Base-by-base conservation (phyloP, 2,329 filamentous ascomycete genomes). In the Phialophora tarda region DNA sequence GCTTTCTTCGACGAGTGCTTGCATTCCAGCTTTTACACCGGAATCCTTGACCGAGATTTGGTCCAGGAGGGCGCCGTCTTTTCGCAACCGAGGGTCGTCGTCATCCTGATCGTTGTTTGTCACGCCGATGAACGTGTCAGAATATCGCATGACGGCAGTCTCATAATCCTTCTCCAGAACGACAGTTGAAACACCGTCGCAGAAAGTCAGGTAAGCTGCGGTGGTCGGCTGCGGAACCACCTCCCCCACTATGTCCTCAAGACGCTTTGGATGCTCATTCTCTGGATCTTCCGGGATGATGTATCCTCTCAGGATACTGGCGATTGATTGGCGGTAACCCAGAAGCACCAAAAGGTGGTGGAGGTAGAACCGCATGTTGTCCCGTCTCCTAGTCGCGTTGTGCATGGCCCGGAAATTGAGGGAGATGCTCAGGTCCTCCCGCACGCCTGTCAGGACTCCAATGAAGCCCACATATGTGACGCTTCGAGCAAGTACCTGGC, bases 131-230 rank as follows among this genome's bases (percentile, higher is more conserved):
- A 89, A 88, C 1, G 80, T 77, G 0, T 74, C 74, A 2, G 81
- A 82, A 1, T 77, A 77, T n/a, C 80, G 78, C 5, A 83, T 71
- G 0, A 77, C 77, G 2, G 83, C 84, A 0, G 74, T 80, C 2
- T 71, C 56, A 62, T 82, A 79, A 70, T 88, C 86, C 71, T 88
- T 88, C 69, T 88, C 85, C 55, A 89, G 77, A 0, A 84, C 78
- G 0, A 81, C 74, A 1, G 82, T 82, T 53, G 79, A 75, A 0
- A 66, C 62, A 0, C 84, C 84, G 55, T 86, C 80, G 68, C 84
- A 83, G 68, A 88, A 81, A 32, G 83, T 82, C 1, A 88, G 71
- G 71, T 88, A 89, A 44, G 84, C 85, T 1, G 85, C 84, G 17
- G 86, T 83, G 0, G 83, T 83, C 1, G 76, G 78, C 2, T 77